Conservation (phyloP, 176 grass and related monocot genomes). For the Miscanthus lutarioriparius region DNA sequence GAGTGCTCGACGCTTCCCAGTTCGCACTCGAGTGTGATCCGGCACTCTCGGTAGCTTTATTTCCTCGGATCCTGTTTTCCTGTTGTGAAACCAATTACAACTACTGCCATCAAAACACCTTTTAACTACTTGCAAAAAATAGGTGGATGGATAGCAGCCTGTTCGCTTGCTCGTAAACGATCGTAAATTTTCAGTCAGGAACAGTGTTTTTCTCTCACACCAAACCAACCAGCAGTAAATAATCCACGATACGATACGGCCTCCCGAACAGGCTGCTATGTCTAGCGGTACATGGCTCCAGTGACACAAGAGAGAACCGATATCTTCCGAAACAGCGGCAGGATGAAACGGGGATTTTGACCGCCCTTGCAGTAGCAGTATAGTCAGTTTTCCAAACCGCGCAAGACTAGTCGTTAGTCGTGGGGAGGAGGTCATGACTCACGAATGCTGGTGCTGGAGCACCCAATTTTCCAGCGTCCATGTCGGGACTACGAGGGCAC, state of each 20-base stretch:
- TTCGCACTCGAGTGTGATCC: background rate
- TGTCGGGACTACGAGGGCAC: slow-evolving; percentile 5
- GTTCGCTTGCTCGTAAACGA: no score
- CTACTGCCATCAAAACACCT: background rate
- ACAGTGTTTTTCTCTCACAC: no score
- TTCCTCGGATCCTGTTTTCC: background rate
- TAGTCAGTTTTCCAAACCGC: no score
- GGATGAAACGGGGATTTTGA: background rate
- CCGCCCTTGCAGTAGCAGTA: no score
- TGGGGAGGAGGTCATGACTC: background rate
- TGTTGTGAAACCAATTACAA: background rate
- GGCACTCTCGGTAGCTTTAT: no score
- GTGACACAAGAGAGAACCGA: no score
- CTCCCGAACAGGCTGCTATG: no score
- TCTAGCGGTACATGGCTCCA: no score
- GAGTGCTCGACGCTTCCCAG: background rate
- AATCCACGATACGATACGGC: no score
- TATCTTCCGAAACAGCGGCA: background rate
- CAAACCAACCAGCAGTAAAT: no score
- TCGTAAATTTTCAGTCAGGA: no score
- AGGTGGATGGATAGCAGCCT: no score
- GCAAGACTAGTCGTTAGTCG: background rate
- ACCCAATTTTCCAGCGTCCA: background rate
- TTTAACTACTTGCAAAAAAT: background rate
- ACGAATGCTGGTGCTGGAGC: background rate